Conservation (phyloP, 345 rosid genomes). For the Viola odorata region DNA sequence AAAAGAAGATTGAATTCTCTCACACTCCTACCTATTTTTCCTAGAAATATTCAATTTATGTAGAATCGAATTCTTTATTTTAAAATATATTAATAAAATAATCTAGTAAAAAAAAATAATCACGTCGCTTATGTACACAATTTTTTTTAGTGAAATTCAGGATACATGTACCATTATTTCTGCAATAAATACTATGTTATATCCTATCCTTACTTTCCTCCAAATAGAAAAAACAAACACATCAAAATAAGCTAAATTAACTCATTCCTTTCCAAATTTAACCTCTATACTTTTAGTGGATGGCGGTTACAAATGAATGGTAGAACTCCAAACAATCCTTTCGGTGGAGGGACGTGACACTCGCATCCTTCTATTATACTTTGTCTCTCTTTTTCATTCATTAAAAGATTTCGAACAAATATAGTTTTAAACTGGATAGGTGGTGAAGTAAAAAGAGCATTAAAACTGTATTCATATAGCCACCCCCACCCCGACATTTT, state of each 20-base stretch:
- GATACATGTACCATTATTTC: no score
- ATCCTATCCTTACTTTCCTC: not conserved
- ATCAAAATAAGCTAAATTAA: not conserved
- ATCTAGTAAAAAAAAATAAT: no score
- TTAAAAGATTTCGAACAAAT: constrained; percentile 2
- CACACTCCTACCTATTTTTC: no score
- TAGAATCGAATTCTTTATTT: no score
- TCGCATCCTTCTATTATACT: not conserved
- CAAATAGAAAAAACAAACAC: constrained; percentile 1
- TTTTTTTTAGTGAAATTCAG: no score
- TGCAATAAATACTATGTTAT: no score
- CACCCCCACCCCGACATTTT: no score
- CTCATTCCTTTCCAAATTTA: constrained; percentile 9
- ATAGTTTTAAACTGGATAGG: constrained; percentile 7
- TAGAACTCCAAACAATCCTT: not conserved
- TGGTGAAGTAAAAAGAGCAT: not conserved
- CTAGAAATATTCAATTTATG: no score
- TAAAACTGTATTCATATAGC: no score
- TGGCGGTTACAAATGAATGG: constrained; percentile 19
- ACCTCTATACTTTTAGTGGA: not conserved
- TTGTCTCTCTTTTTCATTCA: not conserved
- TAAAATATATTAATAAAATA: no score
- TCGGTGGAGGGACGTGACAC: constrained; percentile 12
- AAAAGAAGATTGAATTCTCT: no score
- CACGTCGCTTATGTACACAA: no score